phyloP scores from a whole-genome alignment of 805 yeast genomes.

The Yamadazyma philogaea region DNA sequence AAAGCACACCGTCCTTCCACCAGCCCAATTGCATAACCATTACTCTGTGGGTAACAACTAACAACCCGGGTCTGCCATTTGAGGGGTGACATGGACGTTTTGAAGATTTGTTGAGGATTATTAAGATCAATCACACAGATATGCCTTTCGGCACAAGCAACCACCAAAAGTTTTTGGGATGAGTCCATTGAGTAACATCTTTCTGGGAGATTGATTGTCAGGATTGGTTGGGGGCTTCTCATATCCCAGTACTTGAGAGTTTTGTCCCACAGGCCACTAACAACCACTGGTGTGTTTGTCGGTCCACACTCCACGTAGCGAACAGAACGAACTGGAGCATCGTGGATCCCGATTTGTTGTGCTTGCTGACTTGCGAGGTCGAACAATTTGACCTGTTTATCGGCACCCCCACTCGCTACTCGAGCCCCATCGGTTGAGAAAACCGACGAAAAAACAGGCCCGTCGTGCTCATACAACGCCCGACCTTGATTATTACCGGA shows the following conservation, averaged over 20 bases:
- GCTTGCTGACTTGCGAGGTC: conserved; percentile 81
- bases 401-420: conserved; percentile 81
- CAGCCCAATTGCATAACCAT: conserved; percentile 90
- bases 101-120: conserved; percentile 79
- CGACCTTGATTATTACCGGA: conserved; percentile 82
- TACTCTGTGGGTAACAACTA: conserved; percentile 84
- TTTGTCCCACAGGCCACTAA: conserved; percentile 95
- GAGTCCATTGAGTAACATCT: conserved; percentile 88
- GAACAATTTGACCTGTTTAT: conserved; percentile 78
- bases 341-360: conserved; percentile 83
- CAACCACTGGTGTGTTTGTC: conserved; percentile 76
- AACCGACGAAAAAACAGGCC: conserved; percentile 75
- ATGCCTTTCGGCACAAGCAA: conserved; percentile 92
- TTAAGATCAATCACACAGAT: conserved; percentile 73
- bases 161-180: conserved; percentile 76
- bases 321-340: conserved; percentile 71
- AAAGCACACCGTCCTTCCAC: conserved; percentile 95
- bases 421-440: conserved; percentile 88
- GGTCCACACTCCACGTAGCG: conserved; percentile 83
- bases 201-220: conserved; percentile 82
- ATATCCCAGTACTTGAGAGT: conserved; percentile 93
- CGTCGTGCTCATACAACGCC: conserved; percentile 86
- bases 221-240: conserved; percentile 77
- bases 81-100: conserved; percentile 69
- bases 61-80: conserved; percentile 86